Evolutionary conservation across 1,284 basidiomycete genomes (phyloP), one percentile per base, ranked within the genome.

Genomic region (Rhodotorula mucilaginosa): DNA sequence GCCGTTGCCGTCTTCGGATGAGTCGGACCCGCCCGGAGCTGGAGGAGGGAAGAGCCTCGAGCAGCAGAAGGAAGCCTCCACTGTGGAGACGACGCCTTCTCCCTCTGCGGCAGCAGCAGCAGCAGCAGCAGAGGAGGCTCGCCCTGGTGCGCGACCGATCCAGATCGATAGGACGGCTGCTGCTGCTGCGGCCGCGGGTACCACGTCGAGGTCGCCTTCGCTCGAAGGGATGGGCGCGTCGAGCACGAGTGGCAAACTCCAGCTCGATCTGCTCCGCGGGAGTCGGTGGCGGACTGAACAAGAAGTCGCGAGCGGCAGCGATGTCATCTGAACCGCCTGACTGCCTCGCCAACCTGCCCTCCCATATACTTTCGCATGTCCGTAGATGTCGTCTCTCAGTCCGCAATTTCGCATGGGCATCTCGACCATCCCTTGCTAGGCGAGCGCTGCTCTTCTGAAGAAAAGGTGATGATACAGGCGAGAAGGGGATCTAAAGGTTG

Each of bases 261-360:
- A 67, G 67, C 56, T 75, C 34, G 74, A 71, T 34, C 57, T 63
- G 61, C 59, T 76, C 52, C 57, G 67, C 15, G 72, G 72, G 21
- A 68, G 67, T 44, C 26, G 70, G 52, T 74, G 73, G 75, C 58
- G 73, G 39, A 71, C 73, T 3, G 73, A 74, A 67, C 65, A 57
- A 58, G 75, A 76, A 39, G 54, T 76, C 5, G 72, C 70, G 63
- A 74, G 73, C 58, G 75, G 75, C 29, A 69, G 68, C 54, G 75
- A 76, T 31, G 64, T 72, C 23, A 69, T 72, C 56, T 76, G 5
- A 29, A 13, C 12, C 8, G 39, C 39, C 34, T 34, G 12, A 44
- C 39, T 44, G 39, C 39, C 39, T 8, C 10, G 10, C 39, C 34
- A 34, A 5, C 34, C 5, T 34, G 34, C 34, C 34, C 34, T 10